Conservation (phyloP, 129 eudicot genomes). For the Solidago caesia region DNA sequence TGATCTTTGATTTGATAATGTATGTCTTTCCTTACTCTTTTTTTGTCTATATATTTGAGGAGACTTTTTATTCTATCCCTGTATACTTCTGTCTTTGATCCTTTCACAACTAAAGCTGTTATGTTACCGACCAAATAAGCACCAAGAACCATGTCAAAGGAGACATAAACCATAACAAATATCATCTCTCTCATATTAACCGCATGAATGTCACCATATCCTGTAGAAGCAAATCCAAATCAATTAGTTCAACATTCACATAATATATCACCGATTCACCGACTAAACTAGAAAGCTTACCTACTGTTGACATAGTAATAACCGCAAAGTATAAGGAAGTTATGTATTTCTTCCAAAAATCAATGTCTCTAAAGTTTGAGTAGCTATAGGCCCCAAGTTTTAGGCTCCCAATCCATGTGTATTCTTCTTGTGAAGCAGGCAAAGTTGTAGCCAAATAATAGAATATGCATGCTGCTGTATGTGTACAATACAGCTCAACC, state of each 20-base stretch:
- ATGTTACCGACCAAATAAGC: slow-evolving; percentile 84
- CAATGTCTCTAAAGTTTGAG: slow-evolving; percentile 58
- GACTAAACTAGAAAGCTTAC: slow-evolving; percentile 33
- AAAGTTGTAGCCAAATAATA: slow-evolving; percentile 66
- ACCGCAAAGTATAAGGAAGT: slow-evolving; percentile 68
- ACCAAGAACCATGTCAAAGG: slow-evolving; percentile 22
- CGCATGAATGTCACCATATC: slow-evolving; percentile 91
- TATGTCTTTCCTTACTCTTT: not conserved
- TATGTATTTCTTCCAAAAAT: slow-evolving; percentile 52
- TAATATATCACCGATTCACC: not conserved
- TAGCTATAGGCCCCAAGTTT: slow-evolving; percentile 58
- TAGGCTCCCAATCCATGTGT: slow-evolving; percentile 81
- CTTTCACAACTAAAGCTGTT: slow-evolving; percentile 76
- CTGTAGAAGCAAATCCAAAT: slow-evolving; percentile 40
- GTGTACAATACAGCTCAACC: slow-evolving; percentile 74
- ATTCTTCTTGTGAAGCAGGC: slow-evolving; percentile 57
- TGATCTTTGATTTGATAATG: not conserved
- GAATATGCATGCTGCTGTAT: slow-evolving; percentile 79
- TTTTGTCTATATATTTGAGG: slow-evolving; percentile 61
- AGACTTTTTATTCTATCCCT: slow-evolving; percentile 72
- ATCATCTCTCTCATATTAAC: slow-evolving; percentile 75
- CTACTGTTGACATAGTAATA: slow-evolving; percentile 78
- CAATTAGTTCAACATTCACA: not conserved
- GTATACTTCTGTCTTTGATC: slow-evolving; percentile 65
- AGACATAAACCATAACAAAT: slow-evolving; percentile 68